Base-by-base conservation (phyloP, 1,139 yeast genomes). In the Saccharomyces hybrid region DNA sequence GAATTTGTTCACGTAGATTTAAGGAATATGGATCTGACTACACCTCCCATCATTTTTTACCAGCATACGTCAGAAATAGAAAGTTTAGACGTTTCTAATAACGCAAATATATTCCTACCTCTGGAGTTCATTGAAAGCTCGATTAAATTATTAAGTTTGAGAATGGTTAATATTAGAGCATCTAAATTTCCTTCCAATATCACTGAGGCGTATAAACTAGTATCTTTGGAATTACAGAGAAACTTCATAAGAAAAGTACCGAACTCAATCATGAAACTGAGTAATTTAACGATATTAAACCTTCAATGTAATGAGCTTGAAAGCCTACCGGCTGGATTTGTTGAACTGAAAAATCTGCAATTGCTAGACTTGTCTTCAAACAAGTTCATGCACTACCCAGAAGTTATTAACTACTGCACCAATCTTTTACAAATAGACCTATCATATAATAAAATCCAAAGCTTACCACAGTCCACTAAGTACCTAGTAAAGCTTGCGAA, bases 71-170 rank as follows among this genome's bases (percentile, higher is more conserved):
- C 85, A 55, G 95, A 88, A 60, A 88, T 91, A 56, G 89, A 85
- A 61, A 79, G 84, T 61, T 76, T 91, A 59, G 93, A 91, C 68
- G 91, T 89, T 14, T 87, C 95, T 0, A 83, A 87, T 59, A 91
- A 91, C 67, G 96, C 96, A 5, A 85, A 95, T 25, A 85, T 91
- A 53, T 82, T 84, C 56, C 75, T 91, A 34, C 96, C 97, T 0
- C 73, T 83, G 55, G 96, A 90, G 67, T 90, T 90, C 66, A 84
- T 90, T 61, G 96, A 89, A 66, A 82, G 88, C 31, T 86, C 96
- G 61, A 78, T 82, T 51, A 87, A 87, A 64, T 74, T 91, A 60
- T 78, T 80, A 34, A 79, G 82, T 55, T 76, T 90, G 56, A 78
- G 82, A 53, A 88, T 84, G 73, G 82, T 88, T 1, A 77, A 83